Base-by-base conservation (phyloP, 2,329 filamentous ascomycete genomes). In the Fusarium guadeloupense region DNA sequence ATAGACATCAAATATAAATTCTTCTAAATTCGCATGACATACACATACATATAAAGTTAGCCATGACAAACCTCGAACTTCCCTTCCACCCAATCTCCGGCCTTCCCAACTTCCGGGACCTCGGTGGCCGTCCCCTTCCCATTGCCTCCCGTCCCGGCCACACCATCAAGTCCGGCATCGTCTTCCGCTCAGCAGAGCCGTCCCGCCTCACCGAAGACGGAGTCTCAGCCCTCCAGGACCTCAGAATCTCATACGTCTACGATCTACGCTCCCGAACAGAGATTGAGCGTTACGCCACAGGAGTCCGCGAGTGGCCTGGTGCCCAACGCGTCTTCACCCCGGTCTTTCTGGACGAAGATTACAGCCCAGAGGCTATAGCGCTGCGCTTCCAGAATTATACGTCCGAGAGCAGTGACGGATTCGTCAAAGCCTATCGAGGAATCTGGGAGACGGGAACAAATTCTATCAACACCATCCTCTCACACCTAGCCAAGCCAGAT, bases 131-230 rank as follows among this genome's bases (percentile, higher is more conserved):
- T 62, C 76, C 81, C 9, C 70, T 84, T 39, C 53, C 72, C 14
- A 71, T 85, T 34, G 43, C 73, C 46, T 71, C 90, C 57, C 81
- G 83, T 21, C 76, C 76, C 19, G 78, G 80, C 26, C 69, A 87
- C 25, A 76, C 90, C 53, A 72, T 91, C 57, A 82, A 83, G 23
- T 76, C 77, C 17, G 79, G 81, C 37, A 69, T 89, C 26, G 75
- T 92, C 58, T 93, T 85, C 75, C 87, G 91, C 52, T 87, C 86
- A 42, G 90, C 88, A 3, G 89, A 92, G 64, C 85, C 89, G 14
- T 84, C 83, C 16, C 76, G 76, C 52, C 76, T 89, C 33, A 85
- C 84, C 1, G 72, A 79, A 21, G 75, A 80, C 20, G 87, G 87
- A 14, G 74, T 85, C 7, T 68, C 74, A 8, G 79, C 76, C 37